Conservation (phyloP, 2,329 filamentous ascomycete species). For the Talaromyces atroroseus region DNA sequence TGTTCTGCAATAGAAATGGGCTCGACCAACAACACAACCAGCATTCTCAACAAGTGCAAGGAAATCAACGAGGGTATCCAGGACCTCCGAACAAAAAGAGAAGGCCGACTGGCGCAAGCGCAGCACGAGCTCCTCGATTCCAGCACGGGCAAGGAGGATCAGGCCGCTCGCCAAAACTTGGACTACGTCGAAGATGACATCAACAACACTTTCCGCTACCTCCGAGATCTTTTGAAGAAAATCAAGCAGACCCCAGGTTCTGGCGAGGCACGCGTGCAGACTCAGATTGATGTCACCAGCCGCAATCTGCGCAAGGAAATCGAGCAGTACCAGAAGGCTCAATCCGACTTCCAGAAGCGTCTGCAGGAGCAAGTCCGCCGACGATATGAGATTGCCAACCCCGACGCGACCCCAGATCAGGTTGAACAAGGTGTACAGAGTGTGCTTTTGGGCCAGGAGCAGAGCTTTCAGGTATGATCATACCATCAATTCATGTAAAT, state of each 20-base stretch:
- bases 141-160: conserved; percentile 63
- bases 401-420: conserved; percentile 73
- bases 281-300: conserved; percentile 77
- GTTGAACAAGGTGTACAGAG: conserved; percentile 72
- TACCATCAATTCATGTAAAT: not conserved
- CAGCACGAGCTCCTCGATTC: conserved; percentile 70
- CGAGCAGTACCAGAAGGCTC: conserved; percentile 72
- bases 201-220: conserved; percentile 72
- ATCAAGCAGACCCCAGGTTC: conserved; percentile 79
- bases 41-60: conserved; percentile 77
- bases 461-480: conserved; percentile 77
- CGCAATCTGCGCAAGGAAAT: conserved; percentile 75
- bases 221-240: conserved; percentile 72
- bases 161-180: conserved; percentile 62
- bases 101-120: conserved; percentile 47
- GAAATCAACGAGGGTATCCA: conserved; percentile 74
- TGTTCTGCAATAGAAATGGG: conserved; percentile 38
- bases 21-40: conserved; percentile 47
- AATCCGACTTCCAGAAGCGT: conserved; percentile 73
- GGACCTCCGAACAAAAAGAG: conserved; percentile 60
- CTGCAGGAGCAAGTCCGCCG: conserved; percentile 78
- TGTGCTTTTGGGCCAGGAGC: conserved; percentile 55
- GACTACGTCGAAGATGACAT: conserved; percentile 71
- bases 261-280: conserved; percentile 64
- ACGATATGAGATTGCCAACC: conserved; percentile 83